Base-by-base conservation (phyloP, 768 basidiomycete genomes). In the Mycena metata region DNA sequence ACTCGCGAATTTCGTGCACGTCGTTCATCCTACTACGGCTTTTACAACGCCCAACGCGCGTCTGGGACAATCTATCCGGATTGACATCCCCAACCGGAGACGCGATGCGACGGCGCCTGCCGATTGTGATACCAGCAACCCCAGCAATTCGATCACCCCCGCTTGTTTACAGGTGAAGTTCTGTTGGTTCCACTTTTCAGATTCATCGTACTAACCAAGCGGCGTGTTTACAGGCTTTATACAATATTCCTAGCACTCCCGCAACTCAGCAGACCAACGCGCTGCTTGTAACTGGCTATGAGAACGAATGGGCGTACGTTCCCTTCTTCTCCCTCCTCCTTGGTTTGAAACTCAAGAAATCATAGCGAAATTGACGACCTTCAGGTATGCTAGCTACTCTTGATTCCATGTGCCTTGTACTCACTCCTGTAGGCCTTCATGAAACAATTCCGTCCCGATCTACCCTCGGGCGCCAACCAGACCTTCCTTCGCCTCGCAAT, bases 171-270 rank as follows among this genome's bases (percentile, higher is more conserved):
- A n/a, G n/a, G n/a, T n/a, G n/a, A n/a, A n/a, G n/a, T n/a, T n/a
- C n/a, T n/a, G n/a, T n/a, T n/a, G n/a, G n/a, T n/a, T n/a, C n/a
- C n/a, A n/a, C n/a, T n/a, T n/a, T n/a, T n/a, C n/a, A n/a, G n/a
- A n/a, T n/a, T n/a, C n/a, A n/a, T n/a, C n/a, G n/a, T n/a, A n/a
- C n/a, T n/a, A n/a, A n/a, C n/a, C n/a, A n/a, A n/a, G n/a, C n/a
- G n/a, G n/a, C n/a, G n/a, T n/a, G n/a, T n/a, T 69, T 76, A 6
- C 73, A 68, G 55, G 72, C 67, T 5, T 57, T 76, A n/a, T 76
- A 76, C 61, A 72, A 69, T 23, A 74, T 76, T 56, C 76, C 76
- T 15, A 63, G 60, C 17, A 73, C 75, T 11, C 62, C 56, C 21
- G 73, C 72, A 15, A 70, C 73, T 19, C 68, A 73, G 51, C n/a